Base-by-base conservation (phyloP, 192 early-diverging fungal species). In the Rhizoclosmatium sp. region DNA sequence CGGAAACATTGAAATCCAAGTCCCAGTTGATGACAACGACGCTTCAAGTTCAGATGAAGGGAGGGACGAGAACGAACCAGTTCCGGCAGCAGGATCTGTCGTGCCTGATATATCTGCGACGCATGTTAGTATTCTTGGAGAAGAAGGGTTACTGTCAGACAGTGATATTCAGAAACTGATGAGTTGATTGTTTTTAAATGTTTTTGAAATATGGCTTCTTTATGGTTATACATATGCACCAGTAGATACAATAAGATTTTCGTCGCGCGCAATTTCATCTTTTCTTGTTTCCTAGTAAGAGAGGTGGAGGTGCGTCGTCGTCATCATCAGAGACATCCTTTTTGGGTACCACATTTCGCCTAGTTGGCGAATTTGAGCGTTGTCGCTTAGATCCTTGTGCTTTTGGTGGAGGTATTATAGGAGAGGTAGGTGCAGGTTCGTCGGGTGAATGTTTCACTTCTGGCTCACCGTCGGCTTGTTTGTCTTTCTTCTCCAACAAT, bases 321-420 rank as follows among this genome's bases (percentile, higher is more conserved):
- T 65, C 62, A 23, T 41, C 41, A 12, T 41, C 62, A 65, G 14
- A 10, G 23, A 12, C 62, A 65, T 65, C 21, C 2, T 59, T 59
- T 21, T 59, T 59, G 58, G 58, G 21, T 41, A 23, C 62, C 21
- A 14, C 31, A 12, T 65, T 65, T 65, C 31, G 14, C 19, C 12
- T 65, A 2, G 62, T 12, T 65, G 62, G 48, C 45, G 69, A 62
- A 62, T 62, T 19, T 62, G 60, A 54, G 9, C 51, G 5, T 54
- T 12, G 51, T 54, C 51, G 51, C 16, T 54, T 54, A 7, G 16
- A 12, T 54, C 51, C 51, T 16, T 54, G 51, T 54, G 51, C 16
- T 16, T 7, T 54, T 54, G 60, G 60, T 19, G 60, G 60, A 21
- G 60, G 14, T 7, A 62, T 7, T 7, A 62, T 23, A 40, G 60